Evolutionary conservation across 164 flowering plant species (phyloP).

Genomic region (Magnolia sinica): DNA sequence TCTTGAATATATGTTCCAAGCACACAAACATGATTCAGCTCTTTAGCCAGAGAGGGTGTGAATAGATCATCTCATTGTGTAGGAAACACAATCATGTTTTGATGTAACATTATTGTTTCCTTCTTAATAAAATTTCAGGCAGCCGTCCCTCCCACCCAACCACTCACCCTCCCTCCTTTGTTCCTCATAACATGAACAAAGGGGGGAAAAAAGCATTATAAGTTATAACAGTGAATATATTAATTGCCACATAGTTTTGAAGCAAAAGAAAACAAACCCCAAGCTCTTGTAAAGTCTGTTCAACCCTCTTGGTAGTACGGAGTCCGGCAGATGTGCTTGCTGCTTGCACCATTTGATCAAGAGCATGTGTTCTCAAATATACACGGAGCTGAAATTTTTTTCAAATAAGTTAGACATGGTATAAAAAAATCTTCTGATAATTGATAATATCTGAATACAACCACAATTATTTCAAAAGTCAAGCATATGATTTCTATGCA

Average conservation of each 20-base stretch:
- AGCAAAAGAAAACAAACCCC: slow-evolving; percentile 48
- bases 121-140: background rate
- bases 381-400: slow-evolving; percentile 65
- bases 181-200: too few species aligned
- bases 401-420: slow-evolving; percentile 4
- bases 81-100: too few species aligned
- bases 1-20: background rate
- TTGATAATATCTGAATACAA: background rate
- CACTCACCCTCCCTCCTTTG: too few species aligned
- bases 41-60: background rate
- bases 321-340: slow-evolving; percentile 85
- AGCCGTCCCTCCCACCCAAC: background rate
- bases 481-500: background rate
- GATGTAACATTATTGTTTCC: background rate
- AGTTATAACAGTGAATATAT: background rate
- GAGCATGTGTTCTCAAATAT: slow-evolving; percentile 74
- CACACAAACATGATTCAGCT: background rate
- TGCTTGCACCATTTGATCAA: slow-evolving; percentile 96
- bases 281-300: slow-evolving; percentile 87
- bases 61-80: background rate
- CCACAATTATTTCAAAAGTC: background rate
- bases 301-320: slow-evolving; percentile 84
- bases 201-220: background rate
- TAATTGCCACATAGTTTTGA: background rate
- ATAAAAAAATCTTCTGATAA: background rate